These are phyloP conservation scores for Pseudocercospora ulei DNA, from an alignment of 2,329 filamentous ascomycete species.

Conservation along the genomic window DNA sequence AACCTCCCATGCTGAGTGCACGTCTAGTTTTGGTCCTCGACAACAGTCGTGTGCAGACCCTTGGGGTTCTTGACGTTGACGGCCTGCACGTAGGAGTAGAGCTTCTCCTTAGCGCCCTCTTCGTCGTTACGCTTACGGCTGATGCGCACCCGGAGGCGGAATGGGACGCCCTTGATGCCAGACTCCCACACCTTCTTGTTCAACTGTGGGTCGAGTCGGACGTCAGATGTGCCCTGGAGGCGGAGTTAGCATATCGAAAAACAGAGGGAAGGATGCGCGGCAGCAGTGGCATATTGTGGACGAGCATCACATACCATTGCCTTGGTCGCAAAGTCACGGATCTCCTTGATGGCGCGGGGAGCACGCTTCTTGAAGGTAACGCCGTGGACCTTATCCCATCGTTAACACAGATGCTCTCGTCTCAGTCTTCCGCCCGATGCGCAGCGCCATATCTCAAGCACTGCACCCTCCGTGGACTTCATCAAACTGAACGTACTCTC, in stretches of 20 bases:
- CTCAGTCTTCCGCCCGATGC: slow-evolving; percentile 61
- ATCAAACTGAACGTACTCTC: slow-evolving; percentile 78
- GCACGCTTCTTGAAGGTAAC: slow-evolving; percentile 99
- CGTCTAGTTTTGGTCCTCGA: slow-evolving; percentile 49
- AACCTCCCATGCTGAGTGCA: slow-evolving; percentile 2
- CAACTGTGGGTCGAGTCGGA: slow-evolving; percentile 94
- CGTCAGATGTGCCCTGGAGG: slow-evolving; percentile 79
- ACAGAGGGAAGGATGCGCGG: slow-evolving; percentile 4
- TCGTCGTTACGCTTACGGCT: slow-evolving; percentile 99
- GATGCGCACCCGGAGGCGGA: slow-evolving; percentile 94
- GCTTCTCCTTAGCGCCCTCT: slow-evolving; percentile 98
- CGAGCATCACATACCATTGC: slow-evolving; percentile 70
- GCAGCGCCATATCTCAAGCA: slow-evolving; percentile 16
- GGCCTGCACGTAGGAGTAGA: slow-evolving; percentile 99
- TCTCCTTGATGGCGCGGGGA: slow-evolving; percentile 98
- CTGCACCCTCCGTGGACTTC: slow-evolving; percentile 54
- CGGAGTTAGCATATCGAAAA: neutral
- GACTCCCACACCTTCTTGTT: slow-evolving; percentile 99
- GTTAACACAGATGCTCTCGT: slow-evolving; percentile 35
- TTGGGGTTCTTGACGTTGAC: slow-evolving; percentile 99
- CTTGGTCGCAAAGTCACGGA: slow-evolving; percentile 83
- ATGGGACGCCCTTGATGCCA: slow-evolving; percentile 97
- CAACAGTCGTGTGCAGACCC: slow-evolving; percentile 86
- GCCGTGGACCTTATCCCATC: slow-evolving; percentile 67
- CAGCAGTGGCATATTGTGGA: neutral